Percentiles rank a stretch among this genome's conserved stretches.
Evolutionary conservation across 495 filamentous ascomycete genomes (phyloP).

Genomic region (Penicillium maclennaniae): DNA sequence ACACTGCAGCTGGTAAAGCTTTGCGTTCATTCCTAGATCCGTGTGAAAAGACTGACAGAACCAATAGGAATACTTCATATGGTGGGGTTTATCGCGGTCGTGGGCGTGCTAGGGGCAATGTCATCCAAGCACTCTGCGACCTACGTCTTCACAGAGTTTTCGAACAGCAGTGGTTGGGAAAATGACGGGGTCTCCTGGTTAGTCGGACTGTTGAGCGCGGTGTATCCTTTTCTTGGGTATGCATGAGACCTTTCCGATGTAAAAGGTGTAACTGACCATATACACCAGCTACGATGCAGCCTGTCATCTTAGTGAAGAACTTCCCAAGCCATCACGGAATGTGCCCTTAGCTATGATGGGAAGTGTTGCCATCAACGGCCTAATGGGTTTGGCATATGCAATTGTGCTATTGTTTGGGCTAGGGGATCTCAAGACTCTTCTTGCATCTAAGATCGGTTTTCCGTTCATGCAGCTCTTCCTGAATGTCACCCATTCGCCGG

Average conservation of each 20-base stretch:
- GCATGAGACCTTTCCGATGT: not conserved
- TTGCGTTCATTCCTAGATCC: not conserved
- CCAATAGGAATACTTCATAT: slow-evolving; percentile 18
- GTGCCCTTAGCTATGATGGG: slow-evolving; percentile 43
- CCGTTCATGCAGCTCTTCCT: slow-evolving; percentile 47
- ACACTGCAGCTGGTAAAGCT: slow-evolving; percentile 18
- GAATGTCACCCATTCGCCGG: slow-evolving; percentile 28
- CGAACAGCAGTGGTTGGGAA: slow-evolving; percentile 22
- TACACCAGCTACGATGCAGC: slow-evolving; percentile 24
- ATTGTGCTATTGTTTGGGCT: slow-evolving; percentile 44
- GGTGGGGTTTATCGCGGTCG: slow-evolving; percentile 15
- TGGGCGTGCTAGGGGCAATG: slow-evolving; percentile 17
- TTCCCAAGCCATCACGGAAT: slow-evolving; percentile 25
- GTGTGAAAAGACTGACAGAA: not conserved
- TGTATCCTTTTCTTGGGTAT: slow-evolving; percentile 23
- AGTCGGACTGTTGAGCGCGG: slow-evolving; percentile 21
- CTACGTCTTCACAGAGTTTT: slow-evolving; percentile 20
- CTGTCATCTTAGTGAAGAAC: slow-evolving; percentile 32
- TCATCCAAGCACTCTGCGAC: slow-evolving; percentile 16
- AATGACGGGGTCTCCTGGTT: slow-evolving; percentile 24
- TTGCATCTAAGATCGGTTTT: slow-evolving; percentile 33
- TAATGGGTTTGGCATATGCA: slow-evolving; percentile 39
- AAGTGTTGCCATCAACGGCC: slow-evolving; percentile 41
- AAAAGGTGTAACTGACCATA: not conserved
- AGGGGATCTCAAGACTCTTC: slow-evolving; percentile 30